phyloP scores from a whole-genome alignment of 169 alveolate genomes.

The Plasmodium gallinaceum region DNA sequence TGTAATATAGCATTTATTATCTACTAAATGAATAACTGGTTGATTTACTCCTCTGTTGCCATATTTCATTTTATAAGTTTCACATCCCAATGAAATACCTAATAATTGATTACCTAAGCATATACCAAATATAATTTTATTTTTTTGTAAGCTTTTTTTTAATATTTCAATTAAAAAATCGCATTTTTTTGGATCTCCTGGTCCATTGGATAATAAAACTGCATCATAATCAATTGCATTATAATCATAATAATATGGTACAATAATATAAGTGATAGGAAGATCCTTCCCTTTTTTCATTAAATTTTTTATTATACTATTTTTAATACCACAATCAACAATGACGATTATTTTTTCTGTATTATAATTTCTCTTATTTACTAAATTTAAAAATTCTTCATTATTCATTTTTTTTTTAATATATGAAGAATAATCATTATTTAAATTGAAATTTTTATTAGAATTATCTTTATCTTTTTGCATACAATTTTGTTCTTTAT shows the following conservation, averaged over 20 bases:
- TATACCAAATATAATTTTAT: conserved; percentile 89
- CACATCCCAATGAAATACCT: conserved; percentile 91
- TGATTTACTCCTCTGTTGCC: conserved; percentile 92
- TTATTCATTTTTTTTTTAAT: conserved; percentile 22
- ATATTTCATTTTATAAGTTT: conserved; percentile 88
- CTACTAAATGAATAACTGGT: conserved; percentile 90
- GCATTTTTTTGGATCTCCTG: conserved; percentile 89
- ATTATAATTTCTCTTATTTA: conserved; percentile 38
- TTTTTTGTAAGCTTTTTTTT: conserved; percentile 79
- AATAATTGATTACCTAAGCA: conserved; percentile 91
- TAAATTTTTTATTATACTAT: conserved; percentile 86
- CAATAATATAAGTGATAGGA: conserved; percentile 80
- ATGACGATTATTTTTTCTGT: conserved; percentile 83
- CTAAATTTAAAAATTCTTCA: conserved; percentile 38
- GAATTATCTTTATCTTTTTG: background rate
- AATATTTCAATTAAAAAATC: conserved; percentile 80
- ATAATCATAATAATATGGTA: conserved; percentile 86
- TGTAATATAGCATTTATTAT: conserved; percentile 90
- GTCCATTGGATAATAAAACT: conserved; percentile 90
- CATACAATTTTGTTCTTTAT: background rate
- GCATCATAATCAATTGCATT: conserved; percentile 88
- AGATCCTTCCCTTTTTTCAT: conserved; percentile 62
- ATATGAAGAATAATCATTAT: conserved; percentile 37
- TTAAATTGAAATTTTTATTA: conserved; percentile 8
- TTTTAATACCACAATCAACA: conserved; percentile 91